Conservation (phyloP, 2,329 filamentous ascomycete species). For the Cyanodermella asteris region DNA sequence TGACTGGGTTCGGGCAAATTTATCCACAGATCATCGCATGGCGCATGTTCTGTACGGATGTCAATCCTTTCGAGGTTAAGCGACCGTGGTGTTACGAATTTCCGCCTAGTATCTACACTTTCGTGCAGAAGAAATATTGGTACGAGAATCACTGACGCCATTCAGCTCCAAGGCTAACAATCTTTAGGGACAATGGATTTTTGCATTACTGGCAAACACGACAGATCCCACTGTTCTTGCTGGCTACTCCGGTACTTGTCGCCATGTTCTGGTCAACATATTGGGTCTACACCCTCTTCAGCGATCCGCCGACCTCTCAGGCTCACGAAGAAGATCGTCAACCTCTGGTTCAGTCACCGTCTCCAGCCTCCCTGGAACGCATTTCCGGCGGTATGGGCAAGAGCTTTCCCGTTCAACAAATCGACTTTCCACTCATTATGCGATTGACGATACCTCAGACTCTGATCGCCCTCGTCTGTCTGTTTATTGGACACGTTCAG, state of each 20-base stretch:
- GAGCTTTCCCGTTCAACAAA: too few relatives aligned
- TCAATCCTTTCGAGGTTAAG: constrained; percentile 11
- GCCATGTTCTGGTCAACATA: constrained; percentile 42
- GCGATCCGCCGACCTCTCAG: constrained; percentile 4
- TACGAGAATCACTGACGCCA: constrained; percentile 22
- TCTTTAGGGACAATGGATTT: constrained; percentile 59
- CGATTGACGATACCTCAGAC: constrained; percentile 52
- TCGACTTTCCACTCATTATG: too few relatives aligned
- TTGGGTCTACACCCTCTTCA: constrained; percentile 19
- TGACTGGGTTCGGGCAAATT: constrained; percentile 44
- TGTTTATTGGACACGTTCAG: constrained; percentile 77
- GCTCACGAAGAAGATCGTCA: constrained; percentile 5
- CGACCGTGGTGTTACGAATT: constrained; percentile 53
- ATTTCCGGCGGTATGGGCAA: too few relatives aligned
- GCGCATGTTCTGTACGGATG: constrained; percentile 38
- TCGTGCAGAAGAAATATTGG: constrained; percentile 83
- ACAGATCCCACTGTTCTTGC: constrained; percentile 69
- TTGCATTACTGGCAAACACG: constrained; percentile 74
- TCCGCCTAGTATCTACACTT: constrained; percentile 77
- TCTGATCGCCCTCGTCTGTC: constrained; percentile 45
- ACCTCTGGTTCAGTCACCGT: too few relatives aligned
- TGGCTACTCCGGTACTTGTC: constrained; percentile 56
- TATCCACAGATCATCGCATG: constrained; percentile 60
- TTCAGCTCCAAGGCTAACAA: constrained; percentile 5
- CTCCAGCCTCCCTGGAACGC: too few relatives aligned